phyloP scores from a whole-genome alignment of 768 basidiomycete genomes.

The Boletus fagicola region DNA sequence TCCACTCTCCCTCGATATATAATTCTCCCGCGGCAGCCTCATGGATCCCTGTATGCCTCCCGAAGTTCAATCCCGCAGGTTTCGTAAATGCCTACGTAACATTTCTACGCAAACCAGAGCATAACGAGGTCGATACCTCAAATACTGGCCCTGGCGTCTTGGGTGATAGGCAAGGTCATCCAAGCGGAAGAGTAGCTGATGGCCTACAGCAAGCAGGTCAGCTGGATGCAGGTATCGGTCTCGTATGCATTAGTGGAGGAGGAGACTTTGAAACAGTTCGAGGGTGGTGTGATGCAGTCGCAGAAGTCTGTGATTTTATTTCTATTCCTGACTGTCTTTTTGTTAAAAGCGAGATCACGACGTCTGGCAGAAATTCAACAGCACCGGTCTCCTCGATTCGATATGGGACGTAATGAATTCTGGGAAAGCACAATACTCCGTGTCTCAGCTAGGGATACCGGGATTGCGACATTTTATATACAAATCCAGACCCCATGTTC shows the following conservation, averaged over 20 bases:
- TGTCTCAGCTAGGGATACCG: constrained; percentile 79
- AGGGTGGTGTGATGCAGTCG: constrained; percentile 67
- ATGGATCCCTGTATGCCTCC: constrained; percentile 95
- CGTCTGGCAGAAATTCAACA: constrained; percentile 55
- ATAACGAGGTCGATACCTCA: constrained; percentile 5
- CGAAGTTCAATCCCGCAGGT: constrained; percentile 85
- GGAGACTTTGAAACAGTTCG: constrained; percentile 84
- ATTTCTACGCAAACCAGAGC: constrained; percentile 51
- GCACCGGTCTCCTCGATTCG: constrained; percentile 53
- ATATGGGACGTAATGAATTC: constrained; percentile 48
- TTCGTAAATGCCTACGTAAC: constrained; percentile 92
- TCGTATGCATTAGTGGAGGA: constrained; percentile 79
- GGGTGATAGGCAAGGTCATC: constrained; percentile 5
- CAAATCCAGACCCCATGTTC: constrained; percentile 86
- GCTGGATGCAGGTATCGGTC: constrained; percentile 45
- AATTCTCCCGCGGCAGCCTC: constrained; percentile 79
- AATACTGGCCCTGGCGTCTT: neutral
- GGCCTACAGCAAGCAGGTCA: constrained; percentile 17
- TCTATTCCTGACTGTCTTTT: neutral
- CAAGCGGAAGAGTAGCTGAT: constrained; percentile 1
- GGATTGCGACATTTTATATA: constrained; percentile 94
- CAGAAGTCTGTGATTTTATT: constrained; percentile 44
- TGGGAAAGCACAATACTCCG: constrained; percentile 60
- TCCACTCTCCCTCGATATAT: constrained; percentile 75
- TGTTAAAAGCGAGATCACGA: neutral